Percentiles rank a stretch among this genome's conserved stretches.
Evolutionary conservation across 2,329 filamentous ascomycete genomes (phyloP).

Genomic region (Pseudogymnoascus sp.): DNA sequence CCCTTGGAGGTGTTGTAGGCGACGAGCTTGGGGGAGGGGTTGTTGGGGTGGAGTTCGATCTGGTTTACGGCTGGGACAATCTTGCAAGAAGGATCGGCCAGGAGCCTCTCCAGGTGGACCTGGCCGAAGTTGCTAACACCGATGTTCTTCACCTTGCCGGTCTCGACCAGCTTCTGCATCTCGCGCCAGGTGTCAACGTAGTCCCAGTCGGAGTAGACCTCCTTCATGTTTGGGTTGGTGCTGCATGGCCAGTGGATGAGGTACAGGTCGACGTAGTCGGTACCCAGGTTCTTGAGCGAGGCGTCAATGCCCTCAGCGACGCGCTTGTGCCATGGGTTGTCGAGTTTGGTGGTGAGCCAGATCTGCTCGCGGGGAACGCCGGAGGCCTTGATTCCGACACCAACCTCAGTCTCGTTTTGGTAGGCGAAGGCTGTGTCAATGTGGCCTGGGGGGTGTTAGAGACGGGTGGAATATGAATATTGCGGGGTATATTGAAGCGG

Average conservation of each 20-base stretch:
- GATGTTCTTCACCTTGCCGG: slow-evolving; percentile 69
- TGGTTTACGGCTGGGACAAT: slow-evolving; percentile 66
- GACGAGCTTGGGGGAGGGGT: slow-evolving; percentile 71
- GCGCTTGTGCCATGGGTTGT: slow-evolving; percentile 70
- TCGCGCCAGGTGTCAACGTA: slow-evolving; percentile 72
- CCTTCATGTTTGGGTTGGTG: slow-evolving; percentile 51
- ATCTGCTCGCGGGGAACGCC: slow-evolving; percentile 58
- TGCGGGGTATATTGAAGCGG: slow-evolving; percentile 27
- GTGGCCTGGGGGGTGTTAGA: slow-evolving; percentile 39
- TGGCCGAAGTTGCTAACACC: slow-evolving; percentile 83
- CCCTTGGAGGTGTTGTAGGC: slow-evolving; percentile 63
- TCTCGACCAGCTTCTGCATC: slow-evolving; percentile 60
- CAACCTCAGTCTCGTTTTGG: slow-evolving; percentile 65
- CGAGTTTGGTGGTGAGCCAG: slow-evolving; percentile 73
- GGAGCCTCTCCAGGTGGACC: slow-evolving; percentile 67
- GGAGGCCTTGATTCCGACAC: slow-evolving; percentile 53
- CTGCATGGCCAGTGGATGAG: slow-evolving; percentile 66
- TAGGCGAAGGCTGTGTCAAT: slow-evolving; percentile 68
- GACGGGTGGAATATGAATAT: slow-evolving; percentile 3
- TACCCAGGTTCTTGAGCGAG: slow-evolving; percentile 52
- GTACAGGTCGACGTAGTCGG: slow-evolving; percentile 62
- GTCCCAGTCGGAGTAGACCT: slow-evolving; percentile 70
- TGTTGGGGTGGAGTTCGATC: slow-evolving; percentile 72
- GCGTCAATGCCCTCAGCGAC: slow-evolving; percentile 53
- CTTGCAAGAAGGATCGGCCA: slow-evolving; percentile 57